Conservation (phyloP, 2,329 filamentous ascomycete genomes). For the Verticillium nonalfalfae region DNA sequence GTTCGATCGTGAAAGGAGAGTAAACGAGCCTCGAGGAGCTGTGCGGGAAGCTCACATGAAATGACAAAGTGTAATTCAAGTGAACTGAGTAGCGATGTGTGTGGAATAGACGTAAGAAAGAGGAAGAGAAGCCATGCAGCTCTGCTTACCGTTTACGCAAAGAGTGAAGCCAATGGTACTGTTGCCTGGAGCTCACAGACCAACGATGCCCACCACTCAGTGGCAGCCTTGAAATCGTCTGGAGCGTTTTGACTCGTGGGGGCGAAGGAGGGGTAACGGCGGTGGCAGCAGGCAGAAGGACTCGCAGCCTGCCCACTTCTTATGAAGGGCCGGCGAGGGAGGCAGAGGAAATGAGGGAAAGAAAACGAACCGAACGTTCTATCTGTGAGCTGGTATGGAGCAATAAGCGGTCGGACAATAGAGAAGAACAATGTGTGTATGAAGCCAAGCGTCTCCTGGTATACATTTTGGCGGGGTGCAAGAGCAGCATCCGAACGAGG, state of each 20-base stretch:
- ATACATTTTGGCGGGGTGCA: neutral
- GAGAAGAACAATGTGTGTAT: neutral
- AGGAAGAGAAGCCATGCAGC: neutral
- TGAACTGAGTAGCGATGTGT: too few species aligned
- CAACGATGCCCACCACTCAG: neutral
- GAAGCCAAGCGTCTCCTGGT: neutral
- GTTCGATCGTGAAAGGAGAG: too few species aligned
- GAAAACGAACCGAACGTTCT: neutral
- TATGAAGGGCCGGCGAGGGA: neutral
- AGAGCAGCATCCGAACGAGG: neutral
- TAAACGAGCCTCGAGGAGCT: neutral
- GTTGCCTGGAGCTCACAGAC: neutral
- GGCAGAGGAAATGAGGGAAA: neutral
- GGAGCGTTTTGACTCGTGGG: neutral
- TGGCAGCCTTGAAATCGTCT: neutral
- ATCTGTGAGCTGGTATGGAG: neutral
- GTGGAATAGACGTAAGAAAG: neutral
- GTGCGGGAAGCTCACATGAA: too few species aligned
- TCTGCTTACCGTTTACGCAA: neutral
- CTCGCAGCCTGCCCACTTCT: neutral
- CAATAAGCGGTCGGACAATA: neutral
- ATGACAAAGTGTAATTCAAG: too few species aligned
- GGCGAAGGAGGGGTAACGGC: neutral
- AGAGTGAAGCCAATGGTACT: neutral
- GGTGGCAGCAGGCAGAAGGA: neutral